phyloP scores from a whole-genome alignment of 805 yeast species.

The Candida saitoana region DNA sequence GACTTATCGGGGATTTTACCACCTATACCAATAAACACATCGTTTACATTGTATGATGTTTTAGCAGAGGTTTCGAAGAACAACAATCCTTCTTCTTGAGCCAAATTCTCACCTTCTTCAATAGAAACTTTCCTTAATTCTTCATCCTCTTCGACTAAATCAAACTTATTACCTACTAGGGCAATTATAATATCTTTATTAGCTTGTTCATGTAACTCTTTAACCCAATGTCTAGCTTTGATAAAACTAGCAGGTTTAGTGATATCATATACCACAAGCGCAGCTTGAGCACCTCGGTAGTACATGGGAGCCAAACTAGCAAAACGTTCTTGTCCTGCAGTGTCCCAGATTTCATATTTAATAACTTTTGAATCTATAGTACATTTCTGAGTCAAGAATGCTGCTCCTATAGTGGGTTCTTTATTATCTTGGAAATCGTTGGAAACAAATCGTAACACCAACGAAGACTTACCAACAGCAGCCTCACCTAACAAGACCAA shows the following conservation, averaged over 20 bases:
- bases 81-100: slow-evolving; percentile 84
- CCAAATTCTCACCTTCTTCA: slow-evolving; percentile 83
- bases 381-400: slow-evolving; percentile 91
- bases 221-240: slow-evolving; percentile 97
- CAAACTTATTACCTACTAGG: slow-evolving; percentile 88
- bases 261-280: slow-evolving; percentile 90
- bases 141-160: slow-evolving; percentile 58
- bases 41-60: slow-evolving; percentile 82
- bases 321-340: slow-evolving; percentile 97
- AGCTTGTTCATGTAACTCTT: slow-evolving; percentile 93
- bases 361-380: slow-evolving; percentile 80
- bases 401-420: slow-evolving; percentile 98
- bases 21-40: slow-evolving; percentile 88
- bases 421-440: slow-evolving; percentile 96
- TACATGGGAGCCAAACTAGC: slow-evolving; percentile 96
- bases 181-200: slow-evolving; percentile 90
- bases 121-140: slow-evolving; percentile 70
- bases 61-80: slow-evolving; percentile 96
- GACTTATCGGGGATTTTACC: slow-evolving; percentile 62
- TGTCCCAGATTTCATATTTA: slow-evolving; percentile 93
- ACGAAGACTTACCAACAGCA: slow-evolving; percentile 94
- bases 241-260: slow-evolving; percentile 93
- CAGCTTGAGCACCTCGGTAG: slow-evolving; percentile 96
- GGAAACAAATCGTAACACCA: slow-evolving; percentile 87
- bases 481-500: slow-evolving; percentile 94